Base-by-base conservation (phyloP, 306 rosid species). In the Acacia melanoxylon region DNA sequence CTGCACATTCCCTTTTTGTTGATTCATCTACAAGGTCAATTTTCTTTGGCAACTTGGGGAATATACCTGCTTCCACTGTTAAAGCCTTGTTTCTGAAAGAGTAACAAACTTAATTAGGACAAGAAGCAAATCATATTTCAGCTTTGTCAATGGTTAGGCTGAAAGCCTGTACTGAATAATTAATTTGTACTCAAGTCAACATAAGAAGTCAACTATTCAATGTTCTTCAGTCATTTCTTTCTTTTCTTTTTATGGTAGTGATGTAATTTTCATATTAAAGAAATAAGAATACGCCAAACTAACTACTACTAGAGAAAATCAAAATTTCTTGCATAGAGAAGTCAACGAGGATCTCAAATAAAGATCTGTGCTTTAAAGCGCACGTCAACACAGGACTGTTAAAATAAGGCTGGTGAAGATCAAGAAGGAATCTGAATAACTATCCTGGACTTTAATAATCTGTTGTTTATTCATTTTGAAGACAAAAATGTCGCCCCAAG, bases 51-150 rank as follows among this genome's bases (percentile, higher is more conserved):
- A 94, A 83, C 72, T 88, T 89, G 81, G 89, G 87, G 44, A 94
- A 81, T 80, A 94, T 85, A 86, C 95, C 97, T 82, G 95, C 95
- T 85, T 89, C 97, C 88, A 93, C 89, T 85, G 90, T 90, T 79
- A 92, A 84, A 72, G 97, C 91, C 84, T 93, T 94, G 91, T 90
- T 92, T 92, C 98, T 94, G 91, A 85, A 79, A 79, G 72, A 59
- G 81, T 10, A 37, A 83, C 10, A 68, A 41, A 76, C 63, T 56
- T 78, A 15, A 74, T 89, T 33, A 81, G 84, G 69, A 41, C 63
- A n/a, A 59, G 52, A 81, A 63, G 68, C 33, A 56, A 74, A 84
- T 78, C 80, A 82, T 80, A 83, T 79, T 70, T 66, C 62, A 83
- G 85, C 74, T 73, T 54, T 22, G 82, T 77, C 85, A 71, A 86